phyloP scores from a whole-genome alignment of 1,284 basidiomycete species.

The Chalciporus piperatoides region DNA sequence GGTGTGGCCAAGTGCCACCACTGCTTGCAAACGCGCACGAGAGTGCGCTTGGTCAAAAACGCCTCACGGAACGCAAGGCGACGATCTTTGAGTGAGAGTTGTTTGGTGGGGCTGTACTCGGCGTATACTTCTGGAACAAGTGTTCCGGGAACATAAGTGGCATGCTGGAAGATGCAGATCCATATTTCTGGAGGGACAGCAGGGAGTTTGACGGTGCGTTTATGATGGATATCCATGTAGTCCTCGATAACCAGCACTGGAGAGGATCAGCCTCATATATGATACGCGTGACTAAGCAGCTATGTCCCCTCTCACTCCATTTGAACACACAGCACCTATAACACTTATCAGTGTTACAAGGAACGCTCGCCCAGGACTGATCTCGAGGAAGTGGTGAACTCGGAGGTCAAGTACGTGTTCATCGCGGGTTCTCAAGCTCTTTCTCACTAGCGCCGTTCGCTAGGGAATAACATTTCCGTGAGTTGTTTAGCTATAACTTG shows the following conservation, averaged over 20 bases:
- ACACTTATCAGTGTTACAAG: not conserved
- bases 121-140: conserved; percentile 28
- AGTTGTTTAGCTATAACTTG: conserved; percentile 15
- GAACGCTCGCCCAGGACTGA: conserved; percentile 43
- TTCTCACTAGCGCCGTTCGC: not conserved
- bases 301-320: no score
- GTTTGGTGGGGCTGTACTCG: conserved; percentile 15
- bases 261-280: no score
- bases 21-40: conserved; percentile 38
- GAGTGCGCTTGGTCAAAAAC: conserved; percentile 33
- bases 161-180: conserved; percentile 33
- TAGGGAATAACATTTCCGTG: conserved; percentile 80
- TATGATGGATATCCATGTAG: not conserved
- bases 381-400: conserved; percentile 55
- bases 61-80: conserved; percentile 13
- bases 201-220: conserved; percentile 5
- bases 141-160: conserved; percentile 28
- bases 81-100: conserved; percentile 6
- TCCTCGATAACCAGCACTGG: not conserved
- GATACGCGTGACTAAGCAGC: not conserved
- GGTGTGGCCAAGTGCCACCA: conserved; percentile 36
- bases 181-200: conserved; percentile 38
- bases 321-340: not conserved
- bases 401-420: conserved; percentile 58
- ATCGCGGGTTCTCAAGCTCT: not conserved